Percentiles rank a stretch among this genome's conserved stretches.
phyloP scores from a whole-genome alignment of 2,329 filamentous ascomycete species.

The Karstenula rhodostoma region DNA sequence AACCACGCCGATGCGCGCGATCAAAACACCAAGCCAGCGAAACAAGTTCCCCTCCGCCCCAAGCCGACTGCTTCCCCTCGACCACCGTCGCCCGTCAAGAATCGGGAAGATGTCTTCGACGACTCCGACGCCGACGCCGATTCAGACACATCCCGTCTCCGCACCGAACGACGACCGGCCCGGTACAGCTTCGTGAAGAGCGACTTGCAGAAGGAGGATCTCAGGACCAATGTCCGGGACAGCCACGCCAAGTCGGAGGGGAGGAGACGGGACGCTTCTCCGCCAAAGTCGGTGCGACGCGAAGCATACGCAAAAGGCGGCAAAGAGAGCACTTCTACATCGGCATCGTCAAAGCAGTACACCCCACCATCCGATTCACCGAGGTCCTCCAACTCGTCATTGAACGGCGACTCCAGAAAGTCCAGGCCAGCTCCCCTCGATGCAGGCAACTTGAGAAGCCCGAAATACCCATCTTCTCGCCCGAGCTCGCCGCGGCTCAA shows the following conservation, averaged over 20 bases:
- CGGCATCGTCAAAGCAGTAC: constrained; percentile 35
- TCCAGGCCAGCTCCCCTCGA: constrained; percentile 32
- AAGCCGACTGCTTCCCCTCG: constrained; percentile 30
- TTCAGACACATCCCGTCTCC: constrained; percentile 34
- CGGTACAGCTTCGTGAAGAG: constrained; percentile 52
- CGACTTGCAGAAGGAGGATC: constrained; percentile 45
- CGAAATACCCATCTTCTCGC: constrained; percentile 25
- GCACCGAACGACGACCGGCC: constrained; percentile 42
- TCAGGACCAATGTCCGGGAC: constrained; percentile 37
- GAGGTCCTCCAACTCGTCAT: constrained; percentile 41
- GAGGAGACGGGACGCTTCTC: constrained; percentile 26
- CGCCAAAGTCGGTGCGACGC: constrained; percentile 23
- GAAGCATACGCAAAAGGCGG: constrained; percentile 22
- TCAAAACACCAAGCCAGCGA: constrained; percentile 37
- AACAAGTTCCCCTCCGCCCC: constrained; percentile 34
- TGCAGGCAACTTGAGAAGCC: constrained; percentile 22
- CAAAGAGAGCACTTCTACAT: constrained; percentile 26
- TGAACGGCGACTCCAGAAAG: constrained; percentile 30
- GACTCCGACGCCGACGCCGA: constrained; percentile 44
- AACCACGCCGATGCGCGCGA: constrained; percentile 27
- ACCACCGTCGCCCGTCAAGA: constrained; percentile 25
- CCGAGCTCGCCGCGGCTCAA: constrained; percentile 39
- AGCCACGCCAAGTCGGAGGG: constrained; percentile 26
- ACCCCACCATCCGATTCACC: constrained; percentile 39
- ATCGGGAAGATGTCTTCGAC: constrained; percentile 40